phyloP scores from a whole-genome alignment of 306 rosid genomes.

The Phaseolus lunatus region DNA sequence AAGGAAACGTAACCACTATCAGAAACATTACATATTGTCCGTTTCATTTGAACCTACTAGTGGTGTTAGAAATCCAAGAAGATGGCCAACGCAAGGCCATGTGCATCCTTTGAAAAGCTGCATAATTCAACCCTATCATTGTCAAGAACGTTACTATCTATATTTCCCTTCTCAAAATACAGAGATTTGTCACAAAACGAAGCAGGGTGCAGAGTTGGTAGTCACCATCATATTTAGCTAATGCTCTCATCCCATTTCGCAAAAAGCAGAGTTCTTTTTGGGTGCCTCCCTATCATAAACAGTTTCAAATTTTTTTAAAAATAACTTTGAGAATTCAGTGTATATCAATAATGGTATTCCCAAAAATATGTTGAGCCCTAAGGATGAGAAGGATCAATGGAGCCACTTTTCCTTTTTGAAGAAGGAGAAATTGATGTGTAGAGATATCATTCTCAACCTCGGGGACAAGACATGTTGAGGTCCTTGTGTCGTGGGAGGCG shows the following conservation, averaged over 20 bases:
- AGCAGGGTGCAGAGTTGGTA: conserved; percentile 24
- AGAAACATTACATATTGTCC: conserved; percentile 44
- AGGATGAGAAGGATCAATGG: conserved; percentile 50
- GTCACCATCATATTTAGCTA: conserved; percentile 50
- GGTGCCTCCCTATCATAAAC: conserved; percentile 38
- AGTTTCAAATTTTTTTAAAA: not conserved
- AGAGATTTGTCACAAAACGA: conserved; percentile 36
- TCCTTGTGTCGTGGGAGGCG: conserved; percentile 45
- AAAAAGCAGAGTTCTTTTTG: conserved; percentile 32
- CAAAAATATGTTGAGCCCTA: conserved; percentile 65
- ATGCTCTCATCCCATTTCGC: conserved; percentile 35
- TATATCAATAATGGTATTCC: conserved; percentile 43
- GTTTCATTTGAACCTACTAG: conserved; percentile 47
- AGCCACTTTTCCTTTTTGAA: conserved; percentile 54
- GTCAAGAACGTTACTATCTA: conserved; percentile 40
- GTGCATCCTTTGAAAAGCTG: conserved; percentile 45
- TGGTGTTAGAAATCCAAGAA: conserved; percentile 40
- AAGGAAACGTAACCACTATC: conserved; percentile 39
- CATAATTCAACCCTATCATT: conserved; percentile 50
- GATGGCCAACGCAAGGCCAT: conserved; percentile 46
- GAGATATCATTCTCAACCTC: conserved; percentile 57
- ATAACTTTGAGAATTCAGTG: conserved; percentile 42
- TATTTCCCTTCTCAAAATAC: conserved; percentile 21
- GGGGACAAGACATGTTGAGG: conserved; percentile 64
- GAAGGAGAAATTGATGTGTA: conserved; percentile 50